Evolutionary conservation across 73 alveolate genomes (phyloP).

Genomic region (Breviolum minutum): DNA sequence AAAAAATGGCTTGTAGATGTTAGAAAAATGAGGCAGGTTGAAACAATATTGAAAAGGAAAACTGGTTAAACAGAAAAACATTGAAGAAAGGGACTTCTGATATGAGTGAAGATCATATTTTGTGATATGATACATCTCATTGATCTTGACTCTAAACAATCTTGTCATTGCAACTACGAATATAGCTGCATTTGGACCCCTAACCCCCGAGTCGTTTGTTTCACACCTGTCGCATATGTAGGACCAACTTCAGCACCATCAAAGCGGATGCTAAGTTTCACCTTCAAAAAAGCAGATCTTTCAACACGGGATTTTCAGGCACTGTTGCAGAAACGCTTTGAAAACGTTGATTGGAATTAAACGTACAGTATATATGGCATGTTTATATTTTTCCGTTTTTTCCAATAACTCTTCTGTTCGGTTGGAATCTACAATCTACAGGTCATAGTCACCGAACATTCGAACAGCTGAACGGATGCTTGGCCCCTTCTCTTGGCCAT

Average conservation of each 20-base stretch:
- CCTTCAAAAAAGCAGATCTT: background rate
- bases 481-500: too few species aligned
- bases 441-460: too few species aligned
- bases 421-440: too few species aligned
- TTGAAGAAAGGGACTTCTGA: background rate
- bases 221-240: conserved; percentile 1
- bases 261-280: background rate
- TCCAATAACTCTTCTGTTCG: too few species aligned
- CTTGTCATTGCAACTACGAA: too few species aligned
- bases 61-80: too few species aligned
- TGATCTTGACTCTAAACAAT: background rate
- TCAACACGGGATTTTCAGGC: background rate
- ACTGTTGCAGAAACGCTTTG: background rate
- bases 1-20: too few species aligned
- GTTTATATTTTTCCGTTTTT: too few species aligned
- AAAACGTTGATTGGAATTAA: background rate
- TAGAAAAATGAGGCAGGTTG: too few species aligned
- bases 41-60: too few species aligned
- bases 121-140: background rate
- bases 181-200: background rate
- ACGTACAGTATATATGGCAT: too few species aligned
- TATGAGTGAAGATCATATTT: background rate
- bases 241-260: conserved; percentile 26
- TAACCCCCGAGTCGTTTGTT: background rate
- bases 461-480: too few species aligned